Evolutionary conservation across 805 yeast genomes (phyloP).

Genomic region (Candida saitoana): DNA sequence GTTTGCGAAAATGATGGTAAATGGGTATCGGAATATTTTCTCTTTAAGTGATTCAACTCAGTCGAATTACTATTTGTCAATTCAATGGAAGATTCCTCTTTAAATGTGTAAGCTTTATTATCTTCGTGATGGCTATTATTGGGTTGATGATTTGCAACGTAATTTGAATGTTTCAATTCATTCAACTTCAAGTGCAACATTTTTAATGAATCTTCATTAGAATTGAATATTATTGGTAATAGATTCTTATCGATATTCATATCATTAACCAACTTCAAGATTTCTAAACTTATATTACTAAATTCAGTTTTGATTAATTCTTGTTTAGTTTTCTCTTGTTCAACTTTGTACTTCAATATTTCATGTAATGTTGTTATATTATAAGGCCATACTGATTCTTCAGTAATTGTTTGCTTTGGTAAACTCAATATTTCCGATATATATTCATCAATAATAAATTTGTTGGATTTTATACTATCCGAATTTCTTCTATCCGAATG

Average conservation of each 20-base stretch:
- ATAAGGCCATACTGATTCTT: constrained; percentile 25
- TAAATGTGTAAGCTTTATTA: not conserved
- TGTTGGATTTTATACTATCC: too few relatives aligned
- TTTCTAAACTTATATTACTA: constrained; percentile 30
- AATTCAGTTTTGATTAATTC: constrained; percentile 31
- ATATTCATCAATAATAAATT: constrained; percentile 17
- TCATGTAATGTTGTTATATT: constrained; percentile 32
- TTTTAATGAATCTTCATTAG: not conserved
- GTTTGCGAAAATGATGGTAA: constrained; percentile 24
- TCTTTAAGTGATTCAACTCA: constrained; percentile 8
- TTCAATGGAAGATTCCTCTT: constrained; percentile 10
- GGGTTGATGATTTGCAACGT: not conserved
- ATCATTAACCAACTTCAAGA: constrained; percentile 28
- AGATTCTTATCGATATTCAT: constrained; percentile 33
- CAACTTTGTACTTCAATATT: constrained; percentile 32
- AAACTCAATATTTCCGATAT: constrained; percentile 21
- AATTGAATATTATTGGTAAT: constrained; percentile 31
- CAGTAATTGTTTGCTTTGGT: constrained; percentile 11
- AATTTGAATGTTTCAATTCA: not conserved
- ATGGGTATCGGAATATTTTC: constrained; percentile 23
- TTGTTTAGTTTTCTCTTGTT: constrained; percentile 41
- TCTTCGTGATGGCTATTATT: not conserved
- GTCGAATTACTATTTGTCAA: constrained; percentile 4
- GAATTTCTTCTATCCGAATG: too few relatives aligned
- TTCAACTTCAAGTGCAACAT: not conserved